Base-by-base conservation (phyloP, 2,329 filamentous ascomycete genomes). In the Colletotrichum falcatum region DNA sequence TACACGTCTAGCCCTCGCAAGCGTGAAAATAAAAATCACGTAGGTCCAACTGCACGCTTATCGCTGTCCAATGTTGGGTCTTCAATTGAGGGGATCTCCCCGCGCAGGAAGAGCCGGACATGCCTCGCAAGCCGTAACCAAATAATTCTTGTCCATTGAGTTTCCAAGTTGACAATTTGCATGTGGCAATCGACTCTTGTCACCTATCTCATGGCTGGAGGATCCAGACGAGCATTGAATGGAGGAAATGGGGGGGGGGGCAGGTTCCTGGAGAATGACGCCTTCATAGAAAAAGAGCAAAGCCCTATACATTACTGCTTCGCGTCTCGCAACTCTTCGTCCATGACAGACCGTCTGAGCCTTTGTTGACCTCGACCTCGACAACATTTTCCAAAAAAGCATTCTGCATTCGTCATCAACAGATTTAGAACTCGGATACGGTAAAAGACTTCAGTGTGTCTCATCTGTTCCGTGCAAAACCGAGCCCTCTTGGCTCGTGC, bases 1-100 rank as follows among this genome's bases (percentile, higher is more conserved):
- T n/a, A 42, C 56, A 33, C 42, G 58, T 35, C 49, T 53, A 67
- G 60, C 39, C 64, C 67, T 70, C 67, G 67, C 58, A 70, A 62
- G 58, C 51, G 64, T 67, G 28, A 28, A 67, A 67, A 58, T 39
- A 35, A 61, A 66, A 58, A 58, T 53, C 58, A 48, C 58, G 63
- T 67, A 59, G 51, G 23, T 37, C 64, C 35, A 62, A 59, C 66
- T 70, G 64, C 67, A 70, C 42, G 64, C 69, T 70, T 70, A 71
- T 71, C 69, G 59, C 69, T 70, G 65, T 44, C 69, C 69, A 71
- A 71, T 71, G 65, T 71, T 60, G 48, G 6, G 46, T 39, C 65
- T 53, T 70, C 26, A 53, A 56, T 67, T 70, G 67, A 70, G 67
- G 62, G 67, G 51, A 58, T 59, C 58, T 62, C 67, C 67, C 64